These are phyloP conservation scores for Zarea fungicola DNA, from an alignment of 2,329 filamentous ascomycete genomes.

Conservation along the genomic window DNA sequence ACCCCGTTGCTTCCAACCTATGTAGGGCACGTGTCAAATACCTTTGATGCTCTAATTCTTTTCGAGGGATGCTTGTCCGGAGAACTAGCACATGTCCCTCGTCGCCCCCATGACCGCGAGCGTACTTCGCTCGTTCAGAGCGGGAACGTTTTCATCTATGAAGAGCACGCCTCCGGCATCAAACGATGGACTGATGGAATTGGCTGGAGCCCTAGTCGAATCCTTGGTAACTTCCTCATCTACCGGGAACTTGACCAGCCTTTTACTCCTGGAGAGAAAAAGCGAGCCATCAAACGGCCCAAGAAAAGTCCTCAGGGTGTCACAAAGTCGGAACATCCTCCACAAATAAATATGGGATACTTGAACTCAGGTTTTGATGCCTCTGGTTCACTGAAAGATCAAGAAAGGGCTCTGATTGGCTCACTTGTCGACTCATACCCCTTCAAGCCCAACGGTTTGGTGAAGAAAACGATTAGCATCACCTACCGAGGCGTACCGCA, in stretches of 20 bases:
- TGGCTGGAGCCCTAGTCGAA: conserved; percentile 84
- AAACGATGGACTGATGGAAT: conserved; percentile 93
- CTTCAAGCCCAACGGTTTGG: conserved; percentile 74
- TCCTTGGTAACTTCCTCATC: conserved; percentile 77
- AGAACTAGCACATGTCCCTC: conserved; percentile 66
- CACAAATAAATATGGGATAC: conserved; percentile 20
- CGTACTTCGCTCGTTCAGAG: conserved; percentile 71
- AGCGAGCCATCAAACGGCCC: conserved; percentile 70
- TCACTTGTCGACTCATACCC: conserved; percentile 85
- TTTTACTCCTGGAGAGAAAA: conserved; percentile 79
- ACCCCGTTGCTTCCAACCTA: conserved; percentile 56
- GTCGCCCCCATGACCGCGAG: conserved; percentile 82
- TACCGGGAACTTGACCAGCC: conserved; percentile 77
- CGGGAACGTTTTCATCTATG: conserved; percentile 86
- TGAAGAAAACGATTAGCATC: conserved; percentile 92
- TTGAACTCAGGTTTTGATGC: conserved; percentile 14
- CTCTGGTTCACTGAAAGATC: conserved; percentile 22
- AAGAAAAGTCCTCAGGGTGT: conserved; percentile 37
- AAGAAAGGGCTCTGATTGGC: conserved; percentile 55
- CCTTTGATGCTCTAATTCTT: conserved; percentile 70
- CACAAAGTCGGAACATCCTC: conserved; percentile 26
- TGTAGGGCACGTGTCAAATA: conserved; percentile 61
- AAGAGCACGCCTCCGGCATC: conserved; percentile 84
- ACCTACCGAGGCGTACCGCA: conserved; percentile 69
- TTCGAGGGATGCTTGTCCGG: conserved; percentile 75